phyloP scores from a whole-genome alignment of 192 early-diverging fungal species.

The Fimicolochytrium jonesii region DNA sequence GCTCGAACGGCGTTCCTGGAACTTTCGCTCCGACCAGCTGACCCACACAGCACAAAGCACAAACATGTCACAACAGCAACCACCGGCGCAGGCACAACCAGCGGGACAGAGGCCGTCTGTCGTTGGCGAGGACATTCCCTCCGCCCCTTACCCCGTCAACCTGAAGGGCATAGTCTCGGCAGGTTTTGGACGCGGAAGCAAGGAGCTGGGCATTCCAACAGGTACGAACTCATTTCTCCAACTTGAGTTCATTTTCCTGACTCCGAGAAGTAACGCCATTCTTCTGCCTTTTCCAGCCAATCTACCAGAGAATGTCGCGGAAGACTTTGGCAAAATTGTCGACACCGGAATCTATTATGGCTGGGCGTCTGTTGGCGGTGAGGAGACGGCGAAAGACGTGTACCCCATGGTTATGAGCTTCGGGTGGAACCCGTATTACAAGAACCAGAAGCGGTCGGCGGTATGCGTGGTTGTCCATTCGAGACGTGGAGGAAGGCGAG shows the following conservation, averaged over 20 bases:
- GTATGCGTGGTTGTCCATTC: constrained; percentile 33
- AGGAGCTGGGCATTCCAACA: constrained; percentile 96
- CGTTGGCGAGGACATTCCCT: constrained; percentile 55
- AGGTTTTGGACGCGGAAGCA: constrained; percentile 94
- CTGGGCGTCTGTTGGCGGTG: constrained; percentile 82
- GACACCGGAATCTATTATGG: constrained; percentile 94
- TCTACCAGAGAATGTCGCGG: constrained; percentile 72
- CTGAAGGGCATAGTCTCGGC: constrained; percentile 77
- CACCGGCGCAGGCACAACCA: too few relatives aligned
- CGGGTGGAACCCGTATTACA: constrained; percentile 99
- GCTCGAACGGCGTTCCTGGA: too few relatives aligned
- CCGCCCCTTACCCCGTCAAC: constrained; percentile 66
- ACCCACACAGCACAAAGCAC: too few relatives aligned
- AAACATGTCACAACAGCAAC: too few relatives aligned
- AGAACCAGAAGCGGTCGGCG: constrained; percentile 93
- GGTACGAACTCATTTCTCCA: constrained; percentile 48
- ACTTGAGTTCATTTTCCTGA: too few relatives aligned
- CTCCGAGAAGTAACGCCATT: too few relatives aligned
- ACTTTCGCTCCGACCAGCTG: too few relatives aligned
- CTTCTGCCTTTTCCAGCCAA: constrained; percentile 64
- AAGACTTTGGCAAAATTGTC: constrained; percentile 54
- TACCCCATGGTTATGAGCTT: constrained; percentile 98
- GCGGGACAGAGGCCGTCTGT: constrained; percentile 49
- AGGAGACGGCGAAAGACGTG: constrained; percentile 47
- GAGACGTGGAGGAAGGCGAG: not conserved